A percentile compares a stretch with the other conserved stretches of the same genome.
phyloP scores from a whole-genome alignment of 2,329 filamentous ascomycete species.

The Fusarium austroafricanum region DNA sequence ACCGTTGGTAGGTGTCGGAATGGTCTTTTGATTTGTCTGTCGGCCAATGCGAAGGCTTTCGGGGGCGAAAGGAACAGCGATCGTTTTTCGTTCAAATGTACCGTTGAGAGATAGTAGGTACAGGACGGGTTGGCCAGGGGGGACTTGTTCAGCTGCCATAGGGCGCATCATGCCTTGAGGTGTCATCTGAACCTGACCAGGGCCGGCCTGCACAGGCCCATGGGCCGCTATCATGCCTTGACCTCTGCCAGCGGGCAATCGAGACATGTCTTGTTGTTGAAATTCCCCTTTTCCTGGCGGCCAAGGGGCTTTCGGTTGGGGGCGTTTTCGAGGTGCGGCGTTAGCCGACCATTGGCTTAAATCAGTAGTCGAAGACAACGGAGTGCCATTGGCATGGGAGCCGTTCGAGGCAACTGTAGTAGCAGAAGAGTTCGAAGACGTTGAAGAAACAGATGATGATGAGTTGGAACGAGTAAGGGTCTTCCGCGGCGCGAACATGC shows the following conservation, averaged over 20 bases:
- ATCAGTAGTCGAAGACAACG: slow-evolving; percentile 60
- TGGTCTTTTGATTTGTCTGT: slow-evolving; percentile 96
- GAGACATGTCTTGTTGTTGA: slow-evolving; percentile 60
- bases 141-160: slow-evolving; percentile 66
- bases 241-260: slow-evolving; percentile 56
- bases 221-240: slow-evolving; percentile 57
- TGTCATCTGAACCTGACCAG: slow-evolving; percentile 52
- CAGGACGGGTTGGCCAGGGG: slow-evolving; percentile 79
- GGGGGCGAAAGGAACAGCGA: slow-evolving; percentile 91
- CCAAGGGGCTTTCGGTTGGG: slow-evolving; percentile 64
- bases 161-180: slow-evolving; percentile 71
- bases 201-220: slow-evolving; percentile 48
- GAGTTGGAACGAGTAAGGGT: slow-evolving; percentile 88
- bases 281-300: slow-evolving; percentile 60
- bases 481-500: slow-evolving; percentile 90
- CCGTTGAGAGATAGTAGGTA: slow-evolving; percentile 92
- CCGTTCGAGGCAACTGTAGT: slow-evolving; percentile 73
- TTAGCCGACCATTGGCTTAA: slow-evolving; percentile 63
- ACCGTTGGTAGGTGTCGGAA: slow-evolving; percentile 90
- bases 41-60: slow-evolving; percentile 94
- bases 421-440: slow-evolving; percentile 73
- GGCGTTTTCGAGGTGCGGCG: slow-evolving; percentile 62
- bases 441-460: slow-evolving; percentile 88
- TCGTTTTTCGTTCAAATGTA: slow-evolving; percentile 97
- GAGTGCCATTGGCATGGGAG: slow-evolving; percentile 71